phyloP scores from a whole-genome alignment of 305 asterid species.

The Lippia alba region DNA sequence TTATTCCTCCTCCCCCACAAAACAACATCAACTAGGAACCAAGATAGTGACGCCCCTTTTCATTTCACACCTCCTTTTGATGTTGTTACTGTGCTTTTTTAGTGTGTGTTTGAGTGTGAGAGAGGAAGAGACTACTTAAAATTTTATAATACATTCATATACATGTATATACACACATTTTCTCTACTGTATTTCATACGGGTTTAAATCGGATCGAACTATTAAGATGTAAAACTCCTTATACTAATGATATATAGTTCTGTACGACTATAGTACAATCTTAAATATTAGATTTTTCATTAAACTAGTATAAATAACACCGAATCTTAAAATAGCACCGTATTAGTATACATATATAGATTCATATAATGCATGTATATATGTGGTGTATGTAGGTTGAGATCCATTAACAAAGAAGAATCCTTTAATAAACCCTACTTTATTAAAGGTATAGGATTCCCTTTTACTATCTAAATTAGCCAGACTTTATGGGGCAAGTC shows the following conservation, averaged over 20 bases:
- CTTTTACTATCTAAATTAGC: slow-evolving; percentile 58
- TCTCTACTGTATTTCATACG: no score
- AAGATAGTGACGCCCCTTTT: slow-evolving; percentile 67
- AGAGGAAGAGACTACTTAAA: slow-evolving; percentile 12
- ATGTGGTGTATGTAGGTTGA: slow-evolving; percentile 22
- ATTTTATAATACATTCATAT: no score
- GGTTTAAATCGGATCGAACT: no score
- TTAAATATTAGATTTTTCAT: no score
- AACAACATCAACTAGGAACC: slow-evolving; percentile 85
- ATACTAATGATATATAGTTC: no score
- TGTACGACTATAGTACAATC: no score
- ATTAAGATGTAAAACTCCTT: no score
- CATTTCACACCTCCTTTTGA: slow-evolving; percentile 75
- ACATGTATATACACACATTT: background rate
- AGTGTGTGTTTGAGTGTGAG: slow-evolving; percentile 22
- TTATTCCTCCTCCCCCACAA: slow-evolving; percentile 74
- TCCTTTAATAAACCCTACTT: slow-evolving; percentile 36
- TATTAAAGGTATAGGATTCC: slow-evolving; percentile 68
- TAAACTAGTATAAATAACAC: no score
- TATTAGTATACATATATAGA: no score
- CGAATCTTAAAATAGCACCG: no score
- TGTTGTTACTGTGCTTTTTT: slow-evolving; percentile 36
- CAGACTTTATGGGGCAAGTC: slow-evolving; percentile 80
- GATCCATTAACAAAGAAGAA: slow-evolving; percentile 43
- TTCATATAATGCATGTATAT: background rate